phyloP scores from a whole-genome alignment of 371 early-diverging fungal species.

The Lichtheimia ornata region DNA sequence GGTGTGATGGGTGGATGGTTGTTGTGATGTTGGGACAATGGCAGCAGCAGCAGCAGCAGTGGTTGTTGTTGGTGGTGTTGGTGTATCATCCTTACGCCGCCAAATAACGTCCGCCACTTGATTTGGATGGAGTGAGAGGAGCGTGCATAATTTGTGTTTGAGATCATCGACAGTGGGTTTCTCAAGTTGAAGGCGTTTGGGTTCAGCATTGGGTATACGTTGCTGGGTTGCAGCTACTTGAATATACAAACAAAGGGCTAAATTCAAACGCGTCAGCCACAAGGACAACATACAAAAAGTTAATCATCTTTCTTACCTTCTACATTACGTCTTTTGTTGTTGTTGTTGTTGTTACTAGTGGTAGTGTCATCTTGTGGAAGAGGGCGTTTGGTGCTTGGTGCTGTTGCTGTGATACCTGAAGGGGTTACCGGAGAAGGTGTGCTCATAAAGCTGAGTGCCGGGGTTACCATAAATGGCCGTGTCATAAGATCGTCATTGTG shows the following conservation, averaged over 20 bases:
- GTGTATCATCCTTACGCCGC: conserved; percentile 13
- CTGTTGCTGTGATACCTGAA: not conserved
- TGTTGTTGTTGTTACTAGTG: no score
- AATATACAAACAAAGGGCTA: no score
- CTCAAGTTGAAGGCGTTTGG: conserved; percentile 13
- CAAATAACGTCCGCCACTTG: conserved; percentile 21
- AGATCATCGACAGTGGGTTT: conserved; percentile 12
- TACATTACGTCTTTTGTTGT: no score
- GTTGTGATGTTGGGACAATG: not conserved
- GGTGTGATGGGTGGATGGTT: not conserved
- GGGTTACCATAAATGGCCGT: no score
- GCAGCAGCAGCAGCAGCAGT: not conserved
- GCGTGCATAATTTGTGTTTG: conserved; percentile 15
- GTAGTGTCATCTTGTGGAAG: no score
- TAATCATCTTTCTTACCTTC: no score
- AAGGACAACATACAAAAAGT: no score
- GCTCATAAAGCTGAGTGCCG: not conserved
- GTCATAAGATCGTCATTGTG: not conserved
- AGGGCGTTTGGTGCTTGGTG: not conserved
- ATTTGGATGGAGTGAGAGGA: conserved; percentile 18
- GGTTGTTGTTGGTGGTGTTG: not conserved
- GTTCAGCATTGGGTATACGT: conserved; percentile 1
- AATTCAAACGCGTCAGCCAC: no score
- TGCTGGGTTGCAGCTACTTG: not conserved
- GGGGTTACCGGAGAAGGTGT: not conserved